Evolutionary conservation across 495 filamentous ascomycete genomes (phyloP).

Genomic region (Tetracladium marchalianum): DNA sequence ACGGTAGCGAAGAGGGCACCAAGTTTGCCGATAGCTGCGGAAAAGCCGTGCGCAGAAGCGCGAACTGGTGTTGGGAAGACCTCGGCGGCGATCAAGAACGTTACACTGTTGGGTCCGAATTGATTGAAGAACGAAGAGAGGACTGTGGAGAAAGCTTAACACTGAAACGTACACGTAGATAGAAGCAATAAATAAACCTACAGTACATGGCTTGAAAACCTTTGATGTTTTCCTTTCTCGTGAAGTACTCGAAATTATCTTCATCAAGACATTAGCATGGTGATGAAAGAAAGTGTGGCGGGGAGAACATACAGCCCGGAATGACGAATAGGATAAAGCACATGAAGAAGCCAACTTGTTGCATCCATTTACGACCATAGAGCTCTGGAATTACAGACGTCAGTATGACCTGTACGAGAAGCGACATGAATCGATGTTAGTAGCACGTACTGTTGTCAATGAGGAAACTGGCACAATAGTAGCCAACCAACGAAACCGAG

Average conservation of each 20-base stretch:
- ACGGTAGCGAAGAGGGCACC: slow-evolving; percentile 78
- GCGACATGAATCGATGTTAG: no score
- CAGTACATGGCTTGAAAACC: slow-evolving; percentile 87
- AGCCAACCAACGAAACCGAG: slow-evolving; percentile 69
- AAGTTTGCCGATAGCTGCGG: slow-evolving; percentile 71
- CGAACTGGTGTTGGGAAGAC: slow-evolving; percentile 85
- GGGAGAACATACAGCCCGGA: slow-evolving; percentile 35
- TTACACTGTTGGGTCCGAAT: slow-evolving; percentile 86
- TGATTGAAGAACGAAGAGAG: slow-evolving; percentile 84
- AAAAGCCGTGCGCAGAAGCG: slow-evolving; percentile 83
- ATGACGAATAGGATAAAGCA: slow-evolving; percentile 81
- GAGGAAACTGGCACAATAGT: slow-evolving; percentile 47
- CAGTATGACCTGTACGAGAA: neutral
- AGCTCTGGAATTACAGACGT: slow-evolving; percentile 60
- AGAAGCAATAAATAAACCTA: slow-evolving; percentile 36
- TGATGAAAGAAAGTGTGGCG: no score
- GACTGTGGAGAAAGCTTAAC: neutral
- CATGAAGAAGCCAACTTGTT: slow-evolving; percentile 79
- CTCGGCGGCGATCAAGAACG: slow-evolving; percentile 86
- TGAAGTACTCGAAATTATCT: slow-evolving; percentile 60
- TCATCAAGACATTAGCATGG: no score
- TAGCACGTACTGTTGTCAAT: slow-evolving; percentile 13
- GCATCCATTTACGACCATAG: slow-evolving; percentile 87
- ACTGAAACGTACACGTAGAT: no score
- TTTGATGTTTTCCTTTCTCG: slow-evolving; percentile 46